A percentile compares a stretch with the other conserved stretches of the same genome.
Conservation (phyloP, 2,329 filamentous ascomycete genomes). For the Diaporthe humulicola region DNA sequence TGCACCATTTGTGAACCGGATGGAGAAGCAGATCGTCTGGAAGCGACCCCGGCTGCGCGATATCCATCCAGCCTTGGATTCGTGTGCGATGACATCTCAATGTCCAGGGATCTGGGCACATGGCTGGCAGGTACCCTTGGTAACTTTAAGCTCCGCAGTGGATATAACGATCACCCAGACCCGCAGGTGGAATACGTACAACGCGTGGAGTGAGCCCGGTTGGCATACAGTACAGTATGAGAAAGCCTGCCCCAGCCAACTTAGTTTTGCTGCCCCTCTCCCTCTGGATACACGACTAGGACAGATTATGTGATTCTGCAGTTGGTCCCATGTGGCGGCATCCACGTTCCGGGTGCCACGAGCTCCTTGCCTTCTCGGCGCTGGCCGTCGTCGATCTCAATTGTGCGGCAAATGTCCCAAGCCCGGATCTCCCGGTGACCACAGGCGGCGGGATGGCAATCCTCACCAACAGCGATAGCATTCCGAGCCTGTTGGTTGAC, state of each 20-base stretch:
- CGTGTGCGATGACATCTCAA: slow-evolving; percentile 8
- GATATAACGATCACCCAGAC: slow-evolving; percentile 29
- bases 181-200: slow-evolving; percentile 5
- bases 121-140: slow-evolving; percentile 20
- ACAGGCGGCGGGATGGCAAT: background rate
- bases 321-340: background rate
- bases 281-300: background rate
- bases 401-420: background rate
- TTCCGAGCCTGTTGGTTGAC: background rate
- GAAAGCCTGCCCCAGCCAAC: background rate
- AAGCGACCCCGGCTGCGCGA: background rate
- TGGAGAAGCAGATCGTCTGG: slow-evolving; percentile 1
- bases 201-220: background rate
- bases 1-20: slow-evolving; percentile 1
- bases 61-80: background rate
- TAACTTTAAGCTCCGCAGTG: slow-evolving; percentile 24
- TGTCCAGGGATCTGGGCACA: slow-evolving; percentile 24
- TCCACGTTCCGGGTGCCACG: background rate
- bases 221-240: slow-evolving; percentile 21
- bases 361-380: background rate
- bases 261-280: background rate
- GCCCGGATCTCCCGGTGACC: background rate
- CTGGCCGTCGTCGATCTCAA: slow-evolving; percentile 34
- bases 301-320: background rate
- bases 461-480: background rate